Evolutionary conservation across 768 basidiomycete genomes (phyloP), one percentile per base, ranked within the genome.

Genomic region (Tricholoma hemisulphureum): DNA sequence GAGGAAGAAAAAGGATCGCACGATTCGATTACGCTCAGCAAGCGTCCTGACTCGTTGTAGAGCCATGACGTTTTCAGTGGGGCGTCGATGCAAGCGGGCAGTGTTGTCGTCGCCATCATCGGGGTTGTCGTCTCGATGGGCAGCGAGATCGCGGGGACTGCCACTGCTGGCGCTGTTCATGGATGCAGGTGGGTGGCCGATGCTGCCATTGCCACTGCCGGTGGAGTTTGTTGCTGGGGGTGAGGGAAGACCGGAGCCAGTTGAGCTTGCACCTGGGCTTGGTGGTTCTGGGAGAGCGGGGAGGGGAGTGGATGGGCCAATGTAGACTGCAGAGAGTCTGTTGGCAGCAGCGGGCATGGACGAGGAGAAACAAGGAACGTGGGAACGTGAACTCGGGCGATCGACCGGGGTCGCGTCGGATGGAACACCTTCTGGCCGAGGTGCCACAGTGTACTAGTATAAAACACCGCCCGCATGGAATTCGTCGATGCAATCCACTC

Each of bases 151-250:
- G 45, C 1, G 11, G 21, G 7, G 45, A 13, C 69, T 71, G n/a
- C 71, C 71, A 45, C 71, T 69, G 34, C 71, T 65, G 58, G 69
- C 71, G 61, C 69, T 72, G 58, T 67, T 69, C 48, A 61, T 56
- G 34, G 63, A 57, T 5, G 51, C 31, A 11, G 73, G 73, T 9
- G 80, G 80, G 71, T 86, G 86, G 41, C 85, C 86, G 4, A 83
- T 85, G 64, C 88, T 89, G 34, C 88, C 88, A 69, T 89, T 91
- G 28, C 88, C 89, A 69, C 89, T 91, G 31, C 88, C 89, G 1
- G 89, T 91, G 10, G 90, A 92, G 67, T 91, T 92, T 18, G 91
- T 90, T 24, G 89, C 90, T 41, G 91, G 91, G 0, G 91, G 91
- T 21, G 89, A 91, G 1, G 91, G 91, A 5, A 93, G 69, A 6